Evolutionary conservation across 352 stramenopile species (phyloP), one percentile per base, ranked within the genome.

Genomic region (Globisporangium polare): DNA sequence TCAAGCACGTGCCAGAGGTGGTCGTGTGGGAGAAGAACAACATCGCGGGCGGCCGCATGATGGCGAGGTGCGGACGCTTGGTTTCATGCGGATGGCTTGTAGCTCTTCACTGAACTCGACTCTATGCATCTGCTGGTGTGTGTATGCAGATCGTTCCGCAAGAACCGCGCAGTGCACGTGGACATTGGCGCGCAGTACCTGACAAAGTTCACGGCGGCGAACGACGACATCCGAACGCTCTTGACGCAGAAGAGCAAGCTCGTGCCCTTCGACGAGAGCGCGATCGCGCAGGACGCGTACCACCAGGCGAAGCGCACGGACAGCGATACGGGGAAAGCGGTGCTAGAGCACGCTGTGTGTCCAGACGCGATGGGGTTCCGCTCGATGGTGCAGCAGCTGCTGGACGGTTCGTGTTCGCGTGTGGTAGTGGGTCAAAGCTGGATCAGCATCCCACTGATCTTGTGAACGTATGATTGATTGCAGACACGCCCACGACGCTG

Each of bases 1-100:
- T 64, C 18, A 57, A 63, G 45, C 58, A 51, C 37, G 53, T 52
- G 0, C 52, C 53, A 0, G 68, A 87, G 10, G 68, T 88, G 47
- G 47, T 83, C 20, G 66, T 90, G 12, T 92, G 83, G 83, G 83
- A 92, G 47, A 80, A 86, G 56, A 89, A 84, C 61, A 92, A 70
- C 52, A 87, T 90, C 60, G 58, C 72, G 0, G 80, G 80, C 22
- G 80, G 83, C 4, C 77, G 83, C 37, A 83, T 78, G 55, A 90
- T 92, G 80, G 78, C 78, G 50, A 72, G 81, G 77, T 87, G 43
- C 22, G 57, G 42, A 35, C 18, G 13, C 29, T 26, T 7, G 18
- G 3, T 9, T 35, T 27, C 24, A 10, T 8, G 42, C 42, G 8
- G 8, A 12, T 18, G 26, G 20, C 26, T 27, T 18, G 17, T 22